Base-by-base conservation (phyloP, 148 eudicot species). In the Limonium bicolor region DNA sequence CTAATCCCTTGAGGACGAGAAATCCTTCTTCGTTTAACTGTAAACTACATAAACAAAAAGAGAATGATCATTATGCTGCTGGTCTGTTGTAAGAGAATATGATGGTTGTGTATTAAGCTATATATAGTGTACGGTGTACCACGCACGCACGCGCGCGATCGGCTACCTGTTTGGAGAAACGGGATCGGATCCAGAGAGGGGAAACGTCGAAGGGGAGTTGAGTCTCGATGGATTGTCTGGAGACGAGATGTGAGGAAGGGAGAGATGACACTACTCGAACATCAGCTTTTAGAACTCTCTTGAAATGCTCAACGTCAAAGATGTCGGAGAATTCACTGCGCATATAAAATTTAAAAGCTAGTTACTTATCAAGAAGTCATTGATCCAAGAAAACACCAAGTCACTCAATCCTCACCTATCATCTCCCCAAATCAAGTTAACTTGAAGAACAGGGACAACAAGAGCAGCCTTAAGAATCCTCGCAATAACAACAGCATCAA, bases 291-390 rank as follows among this genome's bases (percentile, higher is more conserved):
- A 85, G 70, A 7, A 80, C 80, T 46, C 26, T 85, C 74, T 65
- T 85, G 70, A 85, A 80, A 60, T 85, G 90, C 44, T 85, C 78
- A 30, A 58, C 70, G 55, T 84, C 95, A 31, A 84, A 84, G 14
- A 84, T 68, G 21, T 80, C 90, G 2, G 80, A 60, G 49, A 80
- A 85, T 51, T 76, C 80, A 65, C 95, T 85, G 77, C 1, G 3
- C 12, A 5, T 1, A 11, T 13, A n/a, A n/a, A n/a, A n/a, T n/a
- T n/a, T n/a, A n/a, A n/a, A n/a, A n/a, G n/a, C n/a, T n/a, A n/a
- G n/a, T n/a, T n/a, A n/a, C n/a, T n/a, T n/a, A n/a, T n/a, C n/a
- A n/a, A n/a, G n/a, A n/a, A n/a, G n/a, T 39, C 11, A 3, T 6
- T 7, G 23, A 9, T 8, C 0, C 16, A 43, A n/a, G 13, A 34